These are phyloP conservation scores for Fusarium caatingaense DNA, from an alignment of 2,329 filamentous ascomycete genomes.

Conservation along the genomic window DNA sequence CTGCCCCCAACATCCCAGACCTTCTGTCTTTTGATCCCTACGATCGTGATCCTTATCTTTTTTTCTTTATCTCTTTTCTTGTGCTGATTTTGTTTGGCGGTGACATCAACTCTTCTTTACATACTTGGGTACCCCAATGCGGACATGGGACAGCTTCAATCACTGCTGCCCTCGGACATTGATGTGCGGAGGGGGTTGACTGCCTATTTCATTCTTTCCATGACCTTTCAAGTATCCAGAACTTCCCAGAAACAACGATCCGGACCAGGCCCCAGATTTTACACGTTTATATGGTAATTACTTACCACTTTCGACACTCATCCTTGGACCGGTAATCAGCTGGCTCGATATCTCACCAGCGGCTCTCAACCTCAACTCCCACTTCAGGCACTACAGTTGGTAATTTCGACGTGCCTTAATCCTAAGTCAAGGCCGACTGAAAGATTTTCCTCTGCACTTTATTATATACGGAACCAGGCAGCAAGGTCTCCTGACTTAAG, in stretches of 20 bases:
- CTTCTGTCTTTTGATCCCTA: conserved; percentile 23
- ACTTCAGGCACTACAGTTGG: neutral
- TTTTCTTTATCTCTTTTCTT: neutral
- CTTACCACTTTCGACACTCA: neutral
- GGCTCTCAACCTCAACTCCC: neutral
- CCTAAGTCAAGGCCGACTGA: neutral
- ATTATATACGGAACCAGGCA: neutral
- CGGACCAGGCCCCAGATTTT: neutral
- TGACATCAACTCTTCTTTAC: conserved; percentile 5
- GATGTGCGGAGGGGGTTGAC: conserved; percentile 19
- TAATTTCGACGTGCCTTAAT: neutral
- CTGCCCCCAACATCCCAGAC: conserved; percentile 37
- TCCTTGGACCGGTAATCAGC: neutral
- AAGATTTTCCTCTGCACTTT: neutral
- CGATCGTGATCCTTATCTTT: conserved; percentile 24
- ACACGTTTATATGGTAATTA: neutral
- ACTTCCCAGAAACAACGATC: neutral
- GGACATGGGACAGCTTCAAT: conserved; percentile 14
- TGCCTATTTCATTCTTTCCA: neutral
- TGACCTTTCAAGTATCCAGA: neutral
- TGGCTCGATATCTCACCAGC: neutral
- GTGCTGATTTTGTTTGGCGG: neutral
- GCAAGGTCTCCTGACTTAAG: neutral
- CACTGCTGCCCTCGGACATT: conserved; percentile 18
- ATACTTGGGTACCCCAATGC: conserved; percentile 9